Conservation (phyloP, 2,329 filamentous ascomycete species). For the Sporothrix euskadiensis region DNA sequence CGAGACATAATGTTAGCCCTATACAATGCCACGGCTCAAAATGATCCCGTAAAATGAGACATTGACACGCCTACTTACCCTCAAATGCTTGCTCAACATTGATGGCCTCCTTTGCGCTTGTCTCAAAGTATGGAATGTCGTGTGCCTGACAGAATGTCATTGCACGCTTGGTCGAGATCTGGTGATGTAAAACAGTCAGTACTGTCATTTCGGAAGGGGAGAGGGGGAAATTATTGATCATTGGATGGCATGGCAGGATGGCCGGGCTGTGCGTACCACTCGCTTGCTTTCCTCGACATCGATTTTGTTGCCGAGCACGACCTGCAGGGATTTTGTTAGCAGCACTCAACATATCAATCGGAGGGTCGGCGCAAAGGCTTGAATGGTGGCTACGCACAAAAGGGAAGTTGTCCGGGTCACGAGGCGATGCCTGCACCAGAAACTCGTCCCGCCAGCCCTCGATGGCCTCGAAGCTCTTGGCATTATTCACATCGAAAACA, state of each 20-base stretch:
- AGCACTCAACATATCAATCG: neutral
- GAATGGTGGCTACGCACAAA: constrained; percentile 67
- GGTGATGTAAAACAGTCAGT: neutral
- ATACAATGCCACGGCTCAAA: neutral
- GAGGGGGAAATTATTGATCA: too few relatives aligned
- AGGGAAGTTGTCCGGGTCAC: constrained; percentile 95
- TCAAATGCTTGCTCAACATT: constrained; percentile 87
- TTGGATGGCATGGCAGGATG: constrained; percentile 26
- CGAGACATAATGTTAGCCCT: constrained; percentile 20
- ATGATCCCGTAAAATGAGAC: neutral
- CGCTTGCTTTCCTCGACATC: constrained; percentile 97
- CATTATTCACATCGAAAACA: constrained; percentile 98
- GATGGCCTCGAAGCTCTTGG: constrained; percentile 97
- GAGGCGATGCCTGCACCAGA: constrained; percentile 91
- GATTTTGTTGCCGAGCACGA: constrained; percentile 98
- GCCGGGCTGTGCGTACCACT: constrained; percentile 61
- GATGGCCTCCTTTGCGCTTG: constrained; percentile 96
- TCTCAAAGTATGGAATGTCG: constrained; percentile 98
- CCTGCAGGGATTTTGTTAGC: constrained; percentile 49
- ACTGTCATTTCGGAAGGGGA: neutral
- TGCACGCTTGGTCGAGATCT: constrained; percentile 93
- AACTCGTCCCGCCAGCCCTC: constrained; percentile 99
- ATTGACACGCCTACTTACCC: constrained; percentile 47
- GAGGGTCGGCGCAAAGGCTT: neutral
- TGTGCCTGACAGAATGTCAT: constrained; percentile 98